Conservation (phyloP, 352 stramenopile genomes). For the Globisporangium viniferum region DNA sequence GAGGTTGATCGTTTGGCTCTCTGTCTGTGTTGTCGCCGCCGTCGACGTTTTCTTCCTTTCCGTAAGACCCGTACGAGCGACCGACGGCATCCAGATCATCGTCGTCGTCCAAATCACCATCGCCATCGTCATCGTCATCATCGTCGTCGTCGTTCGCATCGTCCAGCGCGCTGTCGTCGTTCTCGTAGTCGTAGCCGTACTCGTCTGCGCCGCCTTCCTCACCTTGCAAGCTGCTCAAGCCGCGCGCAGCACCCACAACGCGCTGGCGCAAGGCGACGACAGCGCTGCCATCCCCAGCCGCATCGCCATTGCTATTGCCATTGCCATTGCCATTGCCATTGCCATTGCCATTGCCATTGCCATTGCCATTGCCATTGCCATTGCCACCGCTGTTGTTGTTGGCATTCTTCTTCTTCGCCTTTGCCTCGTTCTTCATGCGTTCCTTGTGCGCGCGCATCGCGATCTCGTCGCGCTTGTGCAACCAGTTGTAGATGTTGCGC, state of each 20-base stretch:
- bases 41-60: neutral
- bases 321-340: too few relatives aligned
- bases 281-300: neutral
- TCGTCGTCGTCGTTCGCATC: neutral
- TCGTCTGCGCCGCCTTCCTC: neutral
- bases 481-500: conserved; percentile 16
- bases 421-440: neutral
- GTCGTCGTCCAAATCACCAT: neutral
- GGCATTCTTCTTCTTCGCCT: neutral
- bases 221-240: neutral
- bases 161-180: neutral
- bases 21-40: neutral
- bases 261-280: neutral
- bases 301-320: too few relatives aligned
- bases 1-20: neutral
- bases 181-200: neutral
- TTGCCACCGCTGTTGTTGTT: neutral
- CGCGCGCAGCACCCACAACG: neutral
- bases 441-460: conserved; percentile 7
- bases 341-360: too few relatives aligned
- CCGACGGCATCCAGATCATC: neutral
- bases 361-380: too few relatives aligned
- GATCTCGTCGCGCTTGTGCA: conserved; percentile 11
- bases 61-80: neutral
- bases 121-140: neutral